Evolutionary conservation across 73 alveolate species (phyloP).

Genomic region (Paraurostyla sp.): DNA sequence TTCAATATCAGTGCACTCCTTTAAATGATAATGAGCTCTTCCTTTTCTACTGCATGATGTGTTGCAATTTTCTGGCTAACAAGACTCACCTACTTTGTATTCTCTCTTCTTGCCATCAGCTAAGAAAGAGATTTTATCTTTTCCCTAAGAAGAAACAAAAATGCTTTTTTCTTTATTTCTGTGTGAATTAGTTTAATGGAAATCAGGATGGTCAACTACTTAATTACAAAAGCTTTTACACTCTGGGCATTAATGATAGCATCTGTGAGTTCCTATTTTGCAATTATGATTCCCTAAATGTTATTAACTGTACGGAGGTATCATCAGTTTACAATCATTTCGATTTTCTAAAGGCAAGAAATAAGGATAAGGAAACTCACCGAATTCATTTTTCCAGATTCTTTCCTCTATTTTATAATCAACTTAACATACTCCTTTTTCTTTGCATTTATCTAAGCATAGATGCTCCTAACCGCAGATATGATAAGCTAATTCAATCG

Average conservation of each 20-base stretch:
- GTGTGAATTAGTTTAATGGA: constrained; percentile 52
- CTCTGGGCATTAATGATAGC: constrained; percentile 66
- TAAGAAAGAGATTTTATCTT: neutral
- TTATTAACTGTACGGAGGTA: neutral
- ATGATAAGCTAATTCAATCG: neutral
- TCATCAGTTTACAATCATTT: neutral
- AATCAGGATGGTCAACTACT: constrained; percentile 45
- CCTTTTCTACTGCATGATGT: constrained; percentile 65
- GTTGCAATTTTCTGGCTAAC: constrained; percentile 68
- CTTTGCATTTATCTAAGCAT: neutral
- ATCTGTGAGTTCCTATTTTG: constrained; percentile 9
- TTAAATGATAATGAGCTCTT: constrained; percentile 71
- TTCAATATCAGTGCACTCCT: constrained; percentile 54
- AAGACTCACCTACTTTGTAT: constrained; percentile 63
- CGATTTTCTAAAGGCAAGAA: neutral
- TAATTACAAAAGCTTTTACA: constrained; percentile 51
- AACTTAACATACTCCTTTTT: constrained; percentile 19
- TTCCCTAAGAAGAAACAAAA: constrained; percentile 50
- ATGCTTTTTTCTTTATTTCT: constrained; percentile 58
- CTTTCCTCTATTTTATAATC: neutral
- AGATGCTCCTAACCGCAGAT: neutral
- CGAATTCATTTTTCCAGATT: neutral
- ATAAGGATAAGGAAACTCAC: neutral
- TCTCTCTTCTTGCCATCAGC: constrained; percentile 40
- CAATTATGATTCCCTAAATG: neutral